Percentiles rank a stretch among this genome's conserved stretches.
Evolutionary conservation across 163 green algal genomes (phyloP).

Genomic region (Trebouxia gelatinosa): DNA sequence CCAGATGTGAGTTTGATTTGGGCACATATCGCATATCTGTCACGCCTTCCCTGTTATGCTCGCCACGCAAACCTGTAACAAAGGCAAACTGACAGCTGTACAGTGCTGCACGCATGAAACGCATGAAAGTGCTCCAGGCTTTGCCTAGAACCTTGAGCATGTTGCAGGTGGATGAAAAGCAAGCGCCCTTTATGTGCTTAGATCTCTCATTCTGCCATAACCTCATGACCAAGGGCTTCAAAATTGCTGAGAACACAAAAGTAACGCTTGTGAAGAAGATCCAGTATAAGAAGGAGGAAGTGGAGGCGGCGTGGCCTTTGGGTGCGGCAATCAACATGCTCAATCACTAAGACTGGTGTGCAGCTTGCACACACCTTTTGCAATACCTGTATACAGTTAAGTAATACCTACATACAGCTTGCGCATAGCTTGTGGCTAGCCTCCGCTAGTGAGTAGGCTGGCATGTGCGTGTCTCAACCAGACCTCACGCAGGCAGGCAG

Average conservation of each 20-base stretch:
- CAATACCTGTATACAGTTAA: no score
- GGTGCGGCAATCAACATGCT: constrained; percentile 93
- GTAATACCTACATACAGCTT: no score
- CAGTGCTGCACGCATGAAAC: no score
- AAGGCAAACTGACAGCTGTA: no score
- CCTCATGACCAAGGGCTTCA: constrained; percentile 90
- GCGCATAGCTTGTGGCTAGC: no score
- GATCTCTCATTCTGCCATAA: constrained; percentile 89
- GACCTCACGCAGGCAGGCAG: no score
- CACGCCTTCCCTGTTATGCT: no score
- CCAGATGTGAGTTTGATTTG: constrained; percentile 28
- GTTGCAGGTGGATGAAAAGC: constrained; percentile 54
- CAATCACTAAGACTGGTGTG: no score
- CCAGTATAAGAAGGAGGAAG: constrained; percentile 84
- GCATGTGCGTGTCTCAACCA: no score
- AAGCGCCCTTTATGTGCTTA: constrained; percentile 88
- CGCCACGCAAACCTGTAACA: no score
- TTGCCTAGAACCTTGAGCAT: neutral
- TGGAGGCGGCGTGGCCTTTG: constrained; percentile 94
- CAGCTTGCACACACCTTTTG: no score
- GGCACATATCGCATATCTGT: neutral
- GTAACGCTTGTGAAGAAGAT: constrained; percentile 91
- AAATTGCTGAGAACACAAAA: constrained; percentile 48
- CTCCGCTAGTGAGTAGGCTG: no score
- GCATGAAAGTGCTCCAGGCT: neutral